Evolutionary conservation across 1,284 basidiomycete genomes (phyloP), one percentile per base, ranked within the genome.

Genomic region (Melampsora larici-populina): DNA sequence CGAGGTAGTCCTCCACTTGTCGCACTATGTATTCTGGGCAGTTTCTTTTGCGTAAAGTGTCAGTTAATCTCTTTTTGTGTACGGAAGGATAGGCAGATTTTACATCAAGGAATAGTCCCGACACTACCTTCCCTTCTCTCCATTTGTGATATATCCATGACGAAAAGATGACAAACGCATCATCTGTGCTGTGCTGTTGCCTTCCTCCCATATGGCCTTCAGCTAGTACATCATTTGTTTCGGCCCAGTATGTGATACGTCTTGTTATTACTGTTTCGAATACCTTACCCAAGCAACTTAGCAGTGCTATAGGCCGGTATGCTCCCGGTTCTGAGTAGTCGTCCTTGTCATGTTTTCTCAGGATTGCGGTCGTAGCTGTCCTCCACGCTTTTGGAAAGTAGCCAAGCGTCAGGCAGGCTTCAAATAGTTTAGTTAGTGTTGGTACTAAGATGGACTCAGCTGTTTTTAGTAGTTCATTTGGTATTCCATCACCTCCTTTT

Each of bases 381-480:
- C 43, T 66, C 64, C 64, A 66, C 17, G 17, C 21, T 17, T 15
- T n/a, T 51, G 49, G 49, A n/a, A 51, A 51, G 49, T 51, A n/a
- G 49, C n/a, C 13, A 13, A 51, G 8, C 43, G 31, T 11, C 7
- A 66, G 64, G 64, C 64, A 66, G 7, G 21, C 31, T 17, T 66
- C 43, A 36, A 66, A 66, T 7, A 66, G 11, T 7, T 26, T 21
- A 11, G 64, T 24, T 24, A 66, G 64, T 11, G 31, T 7, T 26
- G 18, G 26, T 7, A 15, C 31, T 21, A 63, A 9, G n/a, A 63
- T 26, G 9, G 13, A 11, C 11, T 9, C 13, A 9, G 13, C 11
- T 63, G 31, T 13, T 13, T 24, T 11, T 13, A 63, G 31, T n/a
- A 48, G n/a, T 68, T 68, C 36, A 68, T 68, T 68, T 15, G 66